A percentile compares a stretch with the other conserved stretches of the same genome.
phyloP scores from a whole-genome alignment of 2,329 filamentous ascomycete species.

The Lecanicillium sp. region DNA sequence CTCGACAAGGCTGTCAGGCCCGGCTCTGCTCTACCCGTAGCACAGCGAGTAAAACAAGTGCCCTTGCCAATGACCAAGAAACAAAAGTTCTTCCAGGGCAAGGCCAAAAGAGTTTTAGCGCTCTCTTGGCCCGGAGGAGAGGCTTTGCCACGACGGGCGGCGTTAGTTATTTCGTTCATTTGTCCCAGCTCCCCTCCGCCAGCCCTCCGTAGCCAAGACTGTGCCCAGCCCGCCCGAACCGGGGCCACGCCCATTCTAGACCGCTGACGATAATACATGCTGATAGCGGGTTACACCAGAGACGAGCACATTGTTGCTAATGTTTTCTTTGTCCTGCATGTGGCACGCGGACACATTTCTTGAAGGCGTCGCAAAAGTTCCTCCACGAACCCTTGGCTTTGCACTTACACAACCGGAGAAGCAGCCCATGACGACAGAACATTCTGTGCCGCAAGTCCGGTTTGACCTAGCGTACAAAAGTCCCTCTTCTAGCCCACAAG shows the following conservation, averaged over 20 bases:
- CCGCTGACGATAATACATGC: neutral
- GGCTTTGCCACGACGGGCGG: neutral
- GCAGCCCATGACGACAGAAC: no score
- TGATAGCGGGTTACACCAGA: neutral
- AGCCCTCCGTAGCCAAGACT: constrained; percentile 7
- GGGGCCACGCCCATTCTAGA: constrained; percentile 7
- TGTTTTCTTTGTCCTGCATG: neutral
- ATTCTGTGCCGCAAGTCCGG: no score
- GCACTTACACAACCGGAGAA: no score
- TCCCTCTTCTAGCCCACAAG: neutral
- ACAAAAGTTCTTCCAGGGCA: no score
- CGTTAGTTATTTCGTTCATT: no score
- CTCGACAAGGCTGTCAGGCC: no score
- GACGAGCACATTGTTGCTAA: neutral
- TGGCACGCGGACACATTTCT: no score
- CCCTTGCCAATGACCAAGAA: no score
- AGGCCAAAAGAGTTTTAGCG: neutral
- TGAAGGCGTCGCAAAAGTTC: neutral
- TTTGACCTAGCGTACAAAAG: no score
- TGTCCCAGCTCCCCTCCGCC: neutral
- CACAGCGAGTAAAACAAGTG: no score
- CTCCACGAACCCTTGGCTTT: neutral
- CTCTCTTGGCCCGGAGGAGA: neutral
- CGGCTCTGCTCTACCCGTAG: no score
- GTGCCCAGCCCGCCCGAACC: constrained; percentile 2